Evolutionary conservation across 345 rosid species (phyloP).

Genomic region (Ceriops tagal): DNA sequence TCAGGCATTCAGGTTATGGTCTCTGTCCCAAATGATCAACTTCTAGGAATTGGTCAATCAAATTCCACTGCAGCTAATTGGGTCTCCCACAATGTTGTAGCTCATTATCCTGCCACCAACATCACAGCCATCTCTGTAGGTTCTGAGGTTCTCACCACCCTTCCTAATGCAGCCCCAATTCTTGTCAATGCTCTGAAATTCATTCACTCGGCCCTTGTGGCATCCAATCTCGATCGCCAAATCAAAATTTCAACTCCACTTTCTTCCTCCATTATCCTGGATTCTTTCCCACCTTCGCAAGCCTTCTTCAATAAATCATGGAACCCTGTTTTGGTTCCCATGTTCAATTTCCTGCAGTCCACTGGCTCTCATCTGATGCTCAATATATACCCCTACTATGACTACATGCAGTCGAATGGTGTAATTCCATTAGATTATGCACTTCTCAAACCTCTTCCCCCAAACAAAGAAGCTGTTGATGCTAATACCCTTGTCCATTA

Average conservation of each 20-base stretch:
- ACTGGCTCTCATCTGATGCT: constrained; percentile 79
- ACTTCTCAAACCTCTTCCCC: constrained; percentile 82
- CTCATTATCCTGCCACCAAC: constrained; percentile 91
- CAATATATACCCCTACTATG: constrained; percentile 86
- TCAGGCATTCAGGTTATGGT: constrained; percentile 79
- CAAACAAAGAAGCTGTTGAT: constrained; percentile 94
- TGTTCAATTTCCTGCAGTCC: constrained; percentile 84
- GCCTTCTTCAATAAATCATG: constrained; percentile 91
- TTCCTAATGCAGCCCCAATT: constrained; percentile 76
- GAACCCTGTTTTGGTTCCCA: constrained; percentile 84
- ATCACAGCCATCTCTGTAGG: constrained; percentile 96
- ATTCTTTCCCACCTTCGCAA: constrained; percentile 98
- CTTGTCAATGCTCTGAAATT: constrained; percentile 78
- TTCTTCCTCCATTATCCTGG: constrained; percentile 79
- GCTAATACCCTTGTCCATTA: constrained; percentile 91
- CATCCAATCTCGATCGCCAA: constrained; percentile 80
- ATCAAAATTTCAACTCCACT: constrained; percentile 90
- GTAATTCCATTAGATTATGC: constrained; percentile 91
- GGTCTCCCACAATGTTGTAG: constrained; percentile 78
- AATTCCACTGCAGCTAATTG: constrained; percentile 98
- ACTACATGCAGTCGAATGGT: constrained; percentile 73
- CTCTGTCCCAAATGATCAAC: constrained; percentile 89
- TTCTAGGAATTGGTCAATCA: constrained; percentile 94
- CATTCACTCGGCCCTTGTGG: constrained; percentile 85
- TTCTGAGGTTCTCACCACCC: constrained; percentile 72